Evolutionary conservation across 2,329 filamentous ascomycete genomes (phyloP), one percentile per base, ranked within the genome.

Genomic region (Colletotrichum eremochloae): DNA sequence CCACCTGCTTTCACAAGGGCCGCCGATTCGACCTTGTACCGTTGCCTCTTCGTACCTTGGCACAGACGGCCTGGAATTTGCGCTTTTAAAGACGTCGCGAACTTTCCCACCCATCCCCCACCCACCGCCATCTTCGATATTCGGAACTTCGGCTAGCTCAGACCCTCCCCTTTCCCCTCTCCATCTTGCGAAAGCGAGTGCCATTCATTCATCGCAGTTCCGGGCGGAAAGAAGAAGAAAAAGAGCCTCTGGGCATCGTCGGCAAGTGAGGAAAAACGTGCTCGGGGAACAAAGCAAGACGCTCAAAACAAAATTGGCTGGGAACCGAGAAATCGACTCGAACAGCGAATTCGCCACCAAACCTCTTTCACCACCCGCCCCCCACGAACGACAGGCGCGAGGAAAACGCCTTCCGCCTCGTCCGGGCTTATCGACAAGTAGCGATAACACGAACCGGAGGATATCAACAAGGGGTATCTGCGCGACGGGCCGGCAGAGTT

Each of bases 1-100:
- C 44, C 44, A 79, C 78, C 76, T 78, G 76, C 76, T 75, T 76
- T 68, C 76, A 61, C 48, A 48, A 56, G 24, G 18, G 31, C 38
- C 61, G 40, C 42, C 46, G 40, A 42, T 40, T 62, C 61, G 42
- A 42, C 40, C 7, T 44, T 38, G 36, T 56, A 24, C 33, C 24
- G 55, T 29, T 36, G 29, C 44, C 15, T 53, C n/a, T 31, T 36
- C 18, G 38, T 58, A 56, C 53, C 56, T 71, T 71, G 38, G 55
- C 67, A 65, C 60, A 48, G 24, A 61, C 29, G 8, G 53, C 33
- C 57, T 44, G 44, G 20, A 7, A 48, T n/a, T 48, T 36, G 20
- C 20, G 12, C 38, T 44, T 56, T 58, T 57, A 65, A 72, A 60
- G 61, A 61, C 48, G n/a, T 50, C 61, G 55, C 48, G 67, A 62